A percentile compares a stretch with the other conserved stretches of the same genome.
Conservation (phyloP, 306 rosid species). For the Cicer judaicum region DNA sequence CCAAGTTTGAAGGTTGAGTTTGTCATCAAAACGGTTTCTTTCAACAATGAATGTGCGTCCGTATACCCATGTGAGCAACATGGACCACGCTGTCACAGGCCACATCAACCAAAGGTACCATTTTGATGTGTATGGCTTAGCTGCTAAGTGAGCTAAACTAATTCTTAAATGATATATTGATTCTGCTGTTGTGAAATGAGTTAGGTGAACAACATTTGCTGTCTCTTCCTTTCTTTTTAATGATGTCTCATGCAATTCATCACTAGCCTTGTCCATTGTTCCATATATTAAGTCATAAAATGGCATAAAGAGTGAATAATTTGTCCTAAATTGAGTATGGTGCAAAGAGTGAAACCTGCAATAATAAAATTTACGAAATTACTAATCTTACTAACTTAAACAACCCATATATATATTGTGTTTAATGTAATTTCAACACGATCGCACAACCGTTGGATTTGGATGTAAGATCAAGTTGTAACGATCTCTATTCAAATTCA, state of each 20-base stretch:
- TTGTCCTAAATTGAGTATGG: slow-evolving; percentile 73
- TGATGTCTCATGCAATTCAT: slow-evolving; percentile 46
- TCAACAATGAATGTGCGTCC: slow-evolving; percentile 55
- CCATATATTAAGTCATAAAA: slow-evolving; percentile 64
- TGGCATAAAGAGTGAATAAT: slow-evolving; percentile 71
- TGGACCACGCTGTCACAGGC: slow-evolving; percentile 64
- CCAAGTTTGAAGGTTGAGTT: slow-evolving; percentile 71
- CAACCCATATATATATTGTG: too few species aligned
- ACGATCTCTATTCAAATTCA: too few species aligned
- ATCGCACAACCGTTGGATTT: too few species aligned
- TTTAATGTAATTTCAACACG: too few species aligned
- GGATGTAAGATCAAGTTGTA: too few species aligned
- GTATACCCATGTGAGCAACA: slow-evolving; percentile 50
- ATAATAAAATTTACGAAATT: too few species aligned
- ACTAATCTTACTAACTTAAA: too few species aligned
- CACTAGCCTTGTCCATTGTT: slow-evolving; percentile 58
- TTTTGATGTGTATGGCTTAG: slow-evolving; percentile 56
- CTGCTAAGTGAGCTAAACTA: slow-evolving; percentile 65
- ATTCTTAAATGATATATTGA: slow-evolving; percentile 62
- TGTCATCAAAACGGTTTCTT: slow-evolving; percentile 50
- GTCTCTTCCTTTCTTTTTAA: slow-evolving; percentile 47
- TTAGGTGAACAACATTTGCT: slow-evolving; percentile 58
- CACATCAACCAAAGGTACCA: slow-evolving; percentile 67
- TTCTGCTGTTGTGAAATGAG: slow-evolving; percentile 61
- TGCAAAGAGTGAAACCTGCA: slow-evolving; percentile 71